Conservation (phyloP, 192 early-diverging fungal species). For the Coemansia sp. region DNA sequence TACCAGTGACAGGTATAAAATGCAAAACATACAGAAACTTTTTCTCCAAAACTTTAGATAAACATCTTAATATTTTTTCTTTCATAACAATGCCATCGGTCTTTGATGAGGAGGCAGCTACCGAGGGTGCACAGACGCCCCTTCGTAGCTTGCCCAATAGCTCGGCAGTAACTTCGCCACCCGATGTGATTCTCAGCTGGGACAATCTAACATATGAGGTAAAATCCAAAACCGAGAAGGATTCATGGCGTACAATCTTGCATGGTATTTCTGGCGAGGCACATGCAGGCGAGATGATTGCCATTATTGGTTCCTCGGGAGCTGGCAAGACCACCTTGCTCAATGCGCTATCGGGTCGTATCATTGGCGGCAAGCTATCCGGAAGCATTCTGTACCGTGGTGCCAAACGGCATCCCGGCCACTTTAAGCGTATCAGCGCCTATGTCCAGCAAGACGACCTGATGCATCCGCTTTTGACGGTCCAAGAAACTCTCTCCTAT, state of each 20-base stretch:
- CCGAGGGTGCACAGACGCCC: constrained; percentile 4
- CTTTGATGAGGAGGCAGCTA: neutral
- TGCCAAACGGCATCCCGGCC: constrained; percentile 40
- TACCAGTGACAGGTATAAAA: too few relatives aligned
- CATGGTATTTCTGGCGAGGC: constrained; percentile 70
- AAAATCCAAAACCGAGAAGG: constrained; percentile 35
- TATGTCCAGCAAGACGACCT: constrained; percentile 60
- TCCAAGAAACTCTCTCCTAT: constrained; percentile 74
- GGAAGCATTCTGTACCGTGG: constrained; percentile 59
- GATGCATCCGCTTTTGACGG: constrained; percentile 64
- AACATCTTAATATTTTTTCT: neutral
- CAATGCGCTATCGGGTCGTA: constrained; percentile 72
- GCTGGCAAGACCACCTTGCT: constrained; percentile 90
- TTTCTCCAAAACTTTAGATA: too few relatives aligned
- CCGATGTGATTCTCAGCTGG: constrained; percentile 45
- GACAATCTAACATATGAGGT: constrained; percentile 44
- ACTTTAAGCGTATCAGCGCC: constrained; percentile 51
- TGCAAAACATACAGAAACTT: too few relatives aligned
- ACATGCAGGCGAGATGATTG: constrained; percentile 70
- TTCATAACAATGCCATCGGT: constrained; percentile 2
- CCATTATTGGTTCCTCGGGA: constrained; percentile 90
- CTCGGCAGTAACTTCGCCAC: neutral
- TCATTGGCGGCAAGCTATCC: constrained; percentile 56
- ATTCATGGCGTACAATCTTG: constrained; percentile 55
- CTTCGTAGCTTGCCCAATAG: constrained; percentile 1